These are phyloP conservation scores for Xylaria sp. DNA, from an alignment of 2,329 filamentous ascomycete genomes.

Conservation along the genomic window DNA sequence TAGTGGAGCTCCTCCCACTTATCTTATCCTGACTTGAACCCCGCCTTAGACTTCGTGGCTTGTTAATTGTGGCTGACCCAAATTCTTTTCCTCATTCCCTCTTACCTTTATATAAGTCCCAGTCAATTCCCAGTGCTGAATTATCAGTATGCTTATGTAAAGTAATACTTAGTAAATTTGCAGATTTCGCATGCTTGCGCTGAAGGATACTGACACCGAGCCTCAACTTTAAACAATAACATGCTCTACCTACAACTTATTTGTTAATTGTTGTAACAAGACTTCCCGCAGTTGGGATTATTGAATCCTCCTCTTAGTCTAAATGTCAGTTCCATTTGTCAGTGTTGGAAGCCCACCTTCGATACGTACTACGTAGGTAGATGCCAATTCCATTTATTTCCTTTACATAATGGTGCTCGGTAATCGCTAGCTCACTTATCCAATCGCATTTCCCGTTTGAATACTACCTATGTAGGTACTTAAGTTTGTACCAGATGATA, in stretches of 20 bases:
- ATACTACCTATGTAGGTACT: neutral
- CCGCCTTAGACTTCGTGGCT: conserved; percentile 31
- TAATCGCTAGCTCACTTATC: neutral
- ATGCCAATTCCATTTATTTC: neutral
- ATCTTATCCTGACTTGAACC: conserved; percentile 37
- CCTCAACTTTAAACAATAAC: neutral
- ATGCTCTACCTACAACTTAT: neutral
- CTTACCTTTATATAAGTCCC: too few relatives aligned
- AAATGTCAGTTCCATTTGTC: neutral
- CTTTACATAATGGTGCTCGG: neutral
- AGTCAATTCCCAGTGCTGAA: too few relatives aligned
- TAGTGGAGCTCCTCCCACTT: conserved; percentile 33
- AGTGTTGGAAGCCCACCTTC: neutral
- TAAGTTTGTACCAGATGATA: neutral
- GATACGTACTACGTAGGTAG: neutral
- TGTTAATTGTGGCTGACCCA: conserved; percentile 23
- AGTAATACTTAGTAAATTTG: too few relatives aligned
- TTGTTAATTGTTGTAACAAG: neutral
- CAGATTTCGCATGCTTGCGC: too few relatives aligned
- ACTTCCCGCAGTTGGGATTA: neutral
- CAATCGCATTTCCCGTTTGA: neutral
- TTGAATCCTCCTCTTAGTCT: neutral
- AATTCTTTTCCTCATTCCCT: too few relatives aligned
- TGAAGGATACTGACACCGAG: neutral
- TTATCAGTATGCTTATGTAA: too few relatives aligned